Evolutionary conservation across 2,329 filamentous ascomycete genomes (phyloP), one percentile per base, ranked within the genome.

Genomic region (Capronia americana): DNA sequence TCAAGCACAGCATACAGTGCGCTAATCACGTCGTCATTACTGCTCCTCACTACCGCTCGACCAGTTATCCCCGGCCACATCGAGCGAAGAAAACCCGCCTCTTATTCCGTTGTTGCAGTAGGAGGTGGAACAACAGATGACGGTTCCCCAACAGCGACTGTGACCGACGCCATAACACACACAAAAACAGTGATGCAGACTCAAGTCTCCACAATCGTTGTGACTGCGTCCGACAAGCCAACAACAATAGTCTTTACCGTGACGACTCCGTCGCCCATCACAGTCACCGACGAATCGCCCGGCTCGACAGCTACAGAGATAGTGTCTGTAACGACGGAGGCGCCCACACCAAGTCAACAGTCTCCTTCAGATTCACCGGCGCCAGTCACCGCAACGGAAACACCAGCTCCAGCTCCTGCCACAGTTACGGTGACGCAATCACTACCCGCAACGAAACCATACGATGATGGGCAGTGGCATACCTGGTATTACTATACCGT

Each of bases 101-200:
- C 74, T 41, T 77, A 77, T 65, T 76, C 75, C 26, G 74, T 77
- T 28, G 75, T 77, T 26, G 69, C 73, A n/a, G 75, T 77, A 20
- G 75, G 75, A 64, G 75, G 75, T 55, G 73, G 74, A 53, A 65
- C 70, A 68, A 66, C 70, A 65, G n/a, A 58, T 57, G 26, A 61
- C 64, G 23, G 51, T 20, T 62, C 60, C 4, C 69, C 69, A 11
- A 20, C 70, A 38, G 71, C 73, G 50, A 59, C 63, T 32, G 64
- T 73, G 69, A 75, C 74, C 55, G 63, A 72, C 41, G 70, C 73
- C 28, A 61, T 71, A 5, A 73, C 69, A n/a, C 70, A 70, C 55
- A 70, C 67, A 17, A 61, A 70, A 57, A 69, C 61, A n/a, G 63
- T 70, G 48, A 69, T 71, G 56, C 65, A 69, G 58, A 78, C 73